Conservation (phyloP, 768 basidiomycete species). For the Phlegmacium glaucopus region DNA sequence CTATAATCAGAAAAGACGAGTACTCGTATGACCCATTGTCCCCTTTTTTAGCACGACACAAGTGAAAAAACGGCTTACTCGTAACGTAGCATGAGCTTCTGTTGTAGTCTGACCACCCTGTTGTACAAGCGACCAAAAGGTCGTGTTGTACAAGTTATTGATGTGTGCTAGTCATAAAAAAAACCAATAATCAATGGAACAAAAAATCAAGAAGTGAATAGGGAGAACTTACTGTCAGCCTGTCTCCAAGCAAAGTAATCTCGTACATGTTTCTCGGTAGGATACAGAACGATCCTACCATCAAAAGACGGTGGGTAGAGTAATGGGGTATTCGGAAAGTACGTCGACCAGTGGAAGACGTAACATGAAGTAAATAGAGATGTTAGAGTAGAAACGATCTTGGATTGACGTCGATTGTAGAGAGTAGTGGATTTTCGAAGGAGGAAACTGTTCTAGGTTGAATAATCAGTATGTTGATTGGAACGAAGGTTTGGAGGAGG, state of each 20-base stretch:
- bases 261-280: constrained; percentile 61
- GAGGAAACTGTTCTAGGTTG: constrained; percentile 64
- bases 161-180: constrained; percentile 73
- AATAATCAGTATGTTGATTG: background rate
- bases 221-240: constrained; percentile 89
- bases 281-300: constrained; percentile 83
- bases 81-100: constrained; percentile 79
- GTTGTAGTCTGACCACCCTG: constrained; percentile 74
- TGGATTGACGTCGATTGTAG: constrained; percentile 84
- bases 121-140: constrained; percentile 91
- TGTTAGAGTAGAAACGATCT: constrained; percentile 79
- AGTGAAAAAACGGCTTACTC: constrained; percentile 40
- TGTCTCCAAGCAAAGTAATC: constrained; percentile 98
- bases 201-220: too few relatives aligned
- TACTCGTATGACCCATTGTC: too few relatives aligned
- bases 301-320: constrained; percentile 92
- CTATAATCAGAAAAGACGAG: too few relatives aligned
- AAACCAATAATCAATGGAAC: constrained; percentile 4
- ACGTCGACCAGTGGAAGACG: constrained; percentile 79
- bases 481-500: too few relatives aligned
- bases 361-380: constrained; percentile 91
- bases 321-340: constrained; percentile 70
- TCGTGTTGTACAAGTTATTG: constrained; percentile 96
- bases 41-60: too few relatives aligned
- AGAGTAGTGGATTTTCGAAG: constrained; percentile 70